phyloP scores from a whole-genome alignment of 2,329 filamentous ascomycete genomes.

The Fusarium papillatum region DNA sequence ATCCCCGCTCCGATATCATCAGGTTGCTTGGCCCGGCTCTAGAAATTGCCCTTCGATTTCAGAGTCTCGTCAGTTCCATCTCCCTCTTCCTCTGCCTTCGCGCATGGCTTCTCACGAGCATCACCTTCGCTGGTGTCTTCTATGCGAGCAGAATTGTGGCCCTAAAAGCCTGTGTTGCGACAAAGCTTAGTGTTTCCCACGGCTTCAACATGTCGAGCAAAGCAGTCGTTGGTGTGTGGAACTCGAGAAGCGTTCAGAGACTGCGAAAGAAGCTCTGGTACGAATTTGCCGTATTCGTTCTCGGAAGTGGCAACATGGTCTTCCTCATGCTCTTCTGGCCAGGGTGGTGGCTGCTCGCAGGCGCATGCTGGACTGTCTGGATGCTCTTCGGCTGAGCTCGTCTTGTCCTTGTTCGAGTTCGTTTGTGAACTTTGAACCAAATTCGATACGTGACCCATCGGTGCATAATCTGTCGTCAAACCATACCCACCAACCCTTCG shows the following conservation, averaged over 20 bases:
- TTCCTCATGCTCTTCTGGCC: constrained; percentile 69
- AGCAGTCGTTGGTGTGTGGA: constrained; percentile 51
- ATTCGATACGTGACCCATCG: constrained; percentile 18
- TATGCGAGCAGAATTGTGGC: constrained; percentile 44
- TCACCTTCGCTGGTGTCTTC: constrained; percentile 40
- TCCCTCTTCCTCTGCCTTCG: constrained; percentile 49
- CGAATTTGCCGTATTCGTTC: constrained; percentile 64
- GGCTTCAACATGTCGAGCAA: constrained; percentile 46
- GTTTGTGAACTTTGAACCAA: constrained; percentile 19
- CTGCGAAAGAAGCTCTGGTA: constrained; percentile 62
- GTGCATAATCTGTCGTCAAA: constrained; percentile 17
- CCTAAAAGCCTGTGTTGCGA: constrained; percentile 43
- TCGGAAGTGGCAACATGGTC: constrained; percentile 64
- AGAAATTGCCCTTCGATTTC: constrained; percentile 50
- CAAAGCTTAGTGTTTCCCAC: constrained; percentile 47
- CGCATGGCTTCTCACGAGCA: constrained; percentile 47
- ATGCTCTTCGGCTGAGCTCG: constrained; percentile 49
- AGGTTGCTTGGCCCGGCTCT: constrained; percentile 51
- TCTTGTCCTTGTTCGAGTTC: constrained; percentile 14
- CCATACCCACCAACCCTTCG: constrained; percentile 15
- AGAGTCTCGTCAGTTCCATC: constrained; percentile 48
- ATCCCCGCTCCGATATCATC: constrained; percentile 49
- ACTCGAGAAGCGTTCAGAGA: constrained; percentile 50
- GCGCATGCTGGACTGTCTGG: constrained; percentile 51
- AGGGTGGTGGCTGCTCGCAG: constrained; percentile 64